Evolutionary conservation across 2,329 filamentous ascomycete species (phyloP), one percentile per base, ranked within the genome.

Genomic region (Hymenoscyphus albidus): DNA sequence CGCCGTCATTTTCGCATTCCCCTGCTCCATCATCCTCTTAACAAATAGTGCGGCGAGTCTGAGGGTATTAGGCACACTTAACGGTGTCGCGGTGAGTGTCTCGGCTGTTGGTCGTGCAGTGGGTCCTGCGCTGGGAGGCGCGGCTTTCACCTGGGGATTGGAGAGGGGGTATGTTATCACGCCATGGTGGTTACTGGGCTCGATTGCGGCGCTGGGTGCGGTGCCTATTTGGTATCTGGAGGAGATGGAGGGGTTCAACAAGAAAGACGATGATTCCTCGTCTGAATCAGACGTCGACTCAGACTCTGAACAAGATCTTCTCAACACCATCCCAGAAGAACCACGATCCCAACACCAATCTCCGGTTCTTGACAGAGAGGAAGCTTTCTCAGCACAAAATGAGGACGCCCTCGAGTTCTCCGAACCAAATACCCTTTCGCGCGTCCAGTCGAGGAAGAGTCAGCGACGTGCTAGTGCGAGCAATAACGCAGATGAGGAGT

Each of bases 81-180:
- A 98, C 73, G 95, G 94, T 2, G 87, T 97, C 67, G 93, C 92
- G 0, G 97, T 93, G 0, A 90, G 89, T 63, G 86, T 93, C 40
- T 89, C 88, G 68, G 93, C 91, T 0, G 77, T 97, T 5, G 94
- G 93, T 1, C 82, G 93, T 59, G 93, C 92, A 0, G 73, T 84
- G 0, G 95, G 95, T 0, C 94, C 95, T 0, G 90, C 91, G 0
- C 76, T 89, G 40, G 84, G 87, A 0, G 94, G 94, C 0, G 78
- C 82, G 1, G 81, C 88, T 0, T 97, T 97, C 73, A 89, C 87
- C 0, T 86, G 85, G 78, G 94, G 94, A 0, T 86, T 92, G 0
- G 85, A 90, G 71, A 79, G 82, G 38, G 91, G 91, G 0, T 94
- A 92, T 74, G 82, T 95, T 38, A 85, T 96, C 61, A 80, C 90